Evolutionary conservation across 2,329 filamentous ascomycete genomes (phyloP), one percentile per base, ranked within the genome.

Genomic region (Pseudopithomyces chartarum): DNA sequence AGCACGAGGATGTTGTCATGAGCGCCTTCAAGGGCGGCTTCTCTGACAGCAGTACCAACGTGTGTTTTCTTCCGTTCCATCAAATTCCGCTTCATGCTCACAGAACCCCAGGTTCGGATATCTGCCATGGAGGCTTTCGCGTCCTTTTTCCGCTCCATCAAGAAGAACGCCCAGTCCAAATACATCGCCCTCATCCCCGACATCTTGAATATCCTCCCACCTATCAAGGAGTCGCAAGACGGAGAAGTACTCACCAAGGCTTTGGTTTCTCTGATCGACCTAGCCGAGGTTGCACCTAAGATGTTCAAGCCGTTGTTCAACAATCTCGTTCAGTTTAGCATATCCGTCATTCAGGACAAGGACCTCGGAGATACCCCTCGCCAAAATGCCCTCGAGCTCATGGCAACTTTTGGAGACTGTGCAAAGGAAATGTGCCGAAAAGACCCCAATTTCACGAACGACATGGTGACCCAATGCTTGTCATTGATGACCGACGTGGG

Each of bases 401-500:
- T 99, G 91, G 93, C 93, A 23, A 99, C 95, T 0, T 99, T 99
- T 75, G 93, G 94, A 63, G 95, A 99, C 73, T 95, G 94, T 69
- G 90, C 92, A 1, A 92, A 95, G 4, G 89, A 90, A 36, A 94
- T 98, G 88, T 98, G 95, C 82, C 91, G 90, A 73, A 97, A 97
- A 75, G 94, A 99, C 72, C 78, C 87, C n/a, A 89, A 87, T 11
- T 99, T 96, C 78, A 95, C 93, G 2, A 88, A 86, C 58, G 92
- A 97, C 63, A 99, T 99, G 95, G 96, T 99, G 62, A 98, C 93
- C 0, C 95, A 99, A 77, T 99, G 95, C 76, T 81, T 99, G 65
- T 98, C 94, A 66, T 80, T 99, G 66, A 99, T 99, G 95, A 98
- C 95, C 3, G 95, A 99, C 73, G 89, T 99, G 59, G 95, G 93